phyloP scores from a whole-genome alignment of 2,329 filamentous ascomycete species.

The Diplocarpon mali region DNA sequence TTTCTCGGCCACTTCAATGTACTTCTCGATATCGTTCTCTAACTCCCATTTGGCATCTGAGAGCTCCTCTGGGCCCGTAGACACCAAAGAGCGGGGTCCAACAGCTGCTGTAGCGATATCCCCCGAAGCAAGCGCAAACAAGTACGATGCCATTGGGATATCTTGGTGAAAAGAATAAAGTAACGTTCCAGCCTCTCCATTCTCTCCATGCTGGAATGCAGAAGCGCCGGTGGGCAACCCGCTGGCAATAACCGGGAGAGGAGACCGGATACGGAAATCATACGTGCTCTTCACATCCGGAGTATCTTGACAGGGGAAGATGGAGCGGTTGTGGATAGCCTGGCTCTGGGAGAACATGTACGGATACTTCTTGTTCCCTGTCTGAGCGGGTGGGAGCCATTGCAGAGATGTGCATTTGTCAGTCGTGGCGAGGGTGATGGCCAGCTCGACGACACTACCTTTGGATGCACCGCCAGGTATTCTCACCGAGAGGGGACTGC shows the following conservation, averaged over 20 bases:
- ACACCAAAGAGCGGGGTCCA: slow-evolving; percentile 74
- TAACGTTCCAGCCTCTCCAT: slow-evolving; percentile 40
- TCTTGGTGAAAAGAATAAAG: slow-evolving; percentile 81
- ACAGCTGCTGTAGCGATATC: slow-evolving; percentile 81
- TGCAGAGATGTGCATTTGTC: slow-evolving; percentile 83
- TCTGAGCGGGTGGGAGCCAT: slow-evolving; percentile 90
- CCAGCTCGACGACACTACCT: slow-evolving; percentile 41
- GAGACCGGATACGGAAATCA: slow-evolving; percentile 76
- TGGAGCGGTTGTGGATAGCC: slow-evolving; percentile 84
- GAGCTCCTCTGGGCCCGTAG: slow-evolving; percentile 80
- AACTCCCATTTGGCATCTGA: slow-evolving; percentile 82
- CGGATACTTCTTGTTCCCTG: slow-evolving; percentile 87
- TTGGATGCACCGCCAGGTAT: slow-evolving; percentile 43
- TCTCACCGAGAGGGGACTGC: slow-evolving; percentile 57
- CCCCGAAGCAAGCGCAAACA: slow-evolving; percentile 83
- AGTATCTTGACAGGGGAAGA: slow-evolving; percentile 96
- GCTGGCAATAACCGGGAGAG: slow-evolving; percentile 83
- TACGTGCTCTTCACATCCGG: slow-evolving; percentile 96
- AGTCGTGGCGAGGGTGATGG: slow-evolving; percentile 71
- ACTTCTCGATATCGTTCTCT: slow-evolving; percentile 81
- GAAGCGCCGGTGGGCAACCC: slow-evolving; percentile 52
- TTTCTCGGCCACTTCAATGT: slow-evolving; percentile 75
- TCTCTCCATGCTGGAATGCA: slow-evolving; percentile 38
- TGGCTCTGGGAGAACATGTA: slow-evolving; percentile 99
- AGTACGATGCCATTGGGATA: slow-evolving; percentile 86